Percentiles rank a stretch among this genome's conserved stretches.
phyloP scores from a whole-genome alignment of 2,329 filamentous ascomycete species.

The Monosporascus sp. region DNA sequence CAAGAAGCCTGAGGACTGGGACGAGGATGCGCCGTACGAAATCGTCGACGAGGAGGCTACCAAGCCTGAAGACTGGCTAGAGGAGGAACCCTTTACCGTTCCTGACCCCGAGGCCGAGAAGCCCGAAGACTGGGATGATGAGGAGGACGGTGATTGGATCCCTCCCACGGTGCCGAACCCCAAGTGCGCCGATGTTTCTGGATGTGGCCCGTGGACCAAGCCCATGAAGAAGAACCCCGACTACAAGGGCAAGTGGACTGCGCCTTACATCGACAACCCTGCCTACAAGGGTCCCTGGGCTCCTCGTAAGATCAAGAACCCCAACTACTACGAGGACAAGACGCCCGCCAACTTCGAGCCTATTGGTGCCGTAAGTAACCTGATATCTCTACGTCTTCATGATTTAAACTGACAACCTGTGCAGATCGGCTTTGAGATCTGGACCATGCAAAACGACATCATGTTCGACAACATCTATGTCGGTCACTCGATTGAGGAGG shows the following conservation, averaged over 20 bases:
- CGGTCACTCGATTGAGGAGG: slow-evolving; percentile 91
- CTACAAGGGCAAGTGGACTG: slow-evolving; percentile 99
- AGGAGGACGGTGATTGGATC: slow-evolving; percentile 98
- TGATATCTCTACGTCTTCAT: slow-evolving; percentile 1
- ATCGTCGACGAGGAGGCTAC: slow-evolving; percentile 89
- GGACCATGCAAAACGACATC: slow-evolving; percentile 99
- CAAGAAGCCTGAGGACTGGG: slow-evolving; percentile 96
- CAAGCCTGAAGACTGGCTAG: slow-evolving; percentile 94
- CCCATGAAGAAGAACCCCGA: slow-evolving; percentile 91
- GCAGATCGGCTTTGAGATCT: slow-evolving; percentile 96
- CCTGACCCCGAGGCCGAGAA: slow-evolving; percentile 93
- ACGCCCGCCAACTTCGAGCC: slow-evolving; percentile 93
- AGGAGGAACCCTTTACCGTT: slow-evolving; percentile 74
- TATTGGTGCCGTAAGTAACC: slow-evolving; percentile 80
- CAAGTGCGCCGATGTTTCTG: slow-evolving; percentile 89
- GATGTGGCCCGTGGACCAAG: slow-evolving; percentile 88
- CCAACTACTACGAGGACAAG: slow-evolving; percentile 95
- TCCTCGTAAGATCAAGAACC: slow-evolving; percentile 95
- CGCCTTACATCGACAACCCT: slow-evolving; percentile 92
- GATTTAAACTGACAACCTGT: slow-evolving; percentile 4
- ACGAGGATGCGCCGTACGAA: slow-evolving; percentile 96
- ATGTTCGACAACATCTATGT: slow-evolving; percentile 99
- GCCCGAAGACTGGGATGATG: slow-evolving; percentile 99
- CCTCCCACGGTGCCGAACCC: slow-evolving; percentile 88
- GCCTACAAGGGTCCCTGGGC: slow-evolving; percentile 95